phyloP scores from a whole-genome alignment of 2,329 filamentous ascomycete genomes.

The Elsinoe australis region DNA sequence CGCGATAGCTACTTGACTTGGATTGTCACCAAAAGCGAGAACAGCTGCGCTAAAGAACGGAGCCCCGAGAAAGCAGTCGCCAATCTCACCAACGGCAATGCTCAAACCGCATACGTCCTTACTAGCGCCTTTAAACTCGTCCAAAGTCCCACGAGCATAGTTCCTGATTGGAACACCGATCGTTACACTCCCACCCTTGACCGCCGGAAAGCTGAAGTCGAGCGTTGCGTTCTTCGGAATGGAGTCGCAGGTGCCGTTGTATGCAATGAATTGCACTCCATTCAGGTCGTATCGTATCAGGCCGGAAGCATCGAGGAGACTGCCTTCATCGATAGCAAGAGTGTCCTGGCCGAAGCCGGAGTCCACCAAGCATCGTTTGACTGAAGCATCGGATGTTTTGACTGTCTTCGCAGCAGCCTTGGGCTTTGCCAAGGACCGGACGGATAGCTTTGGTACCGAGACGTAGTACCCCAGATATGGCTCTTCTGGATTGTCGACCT shows the following conservation, averaged over 20 bases:
- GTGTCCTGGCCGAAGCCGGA: constrained; percentile 28
- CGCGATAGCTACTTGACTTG: constrained; percentile 29
- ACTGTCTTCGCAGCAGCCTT: background rate
- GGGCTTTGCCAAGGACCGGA: background rate
- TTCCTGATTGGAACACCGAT: constrained; percentile 29
- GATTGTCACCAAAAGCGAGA: constrained; percentile 31
- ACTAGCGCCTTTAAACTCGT: constrained; percentile 13
- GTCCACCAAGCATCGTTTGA: constrained; percentile 28
- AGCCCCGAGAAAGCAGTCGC: constrained; percentile 28
- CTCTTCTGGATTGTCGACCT: constrained; percentile 19
- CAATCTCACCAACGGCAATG: constrained; percentile 26
- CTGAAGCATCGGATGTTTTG: constrained; percentile 8
- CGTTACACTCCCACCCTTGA: constrained; percentile 23
- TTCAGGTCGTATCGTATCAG: constrained; percentile 5
- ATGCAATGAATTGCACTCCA: constrained; percentile 22
- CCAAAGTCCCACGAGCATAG: constrained; percentile 27
- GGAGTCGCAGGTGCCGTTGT: constrained; percentile 23
- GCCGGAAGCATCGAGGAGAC: constrained; percentile 5
- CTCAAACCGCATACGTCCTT: constrained; percentile 24
- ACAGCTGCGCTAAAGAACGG: constrained; percentile 30
- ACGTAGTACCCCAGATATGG: constrained; percentile 17
- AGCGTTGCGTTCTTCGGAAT: constrained; percentile 27
- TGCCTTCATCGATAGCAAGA: constrained; percentile 21
- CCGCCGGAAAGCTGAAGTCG: constrained; percentile 26
- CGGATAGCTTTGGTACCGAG: constrained; percentile 2